phyloP scores from a whole-genome alignment of 1,284 basidiomycete species.

The Agaricales sp. region DNA sequence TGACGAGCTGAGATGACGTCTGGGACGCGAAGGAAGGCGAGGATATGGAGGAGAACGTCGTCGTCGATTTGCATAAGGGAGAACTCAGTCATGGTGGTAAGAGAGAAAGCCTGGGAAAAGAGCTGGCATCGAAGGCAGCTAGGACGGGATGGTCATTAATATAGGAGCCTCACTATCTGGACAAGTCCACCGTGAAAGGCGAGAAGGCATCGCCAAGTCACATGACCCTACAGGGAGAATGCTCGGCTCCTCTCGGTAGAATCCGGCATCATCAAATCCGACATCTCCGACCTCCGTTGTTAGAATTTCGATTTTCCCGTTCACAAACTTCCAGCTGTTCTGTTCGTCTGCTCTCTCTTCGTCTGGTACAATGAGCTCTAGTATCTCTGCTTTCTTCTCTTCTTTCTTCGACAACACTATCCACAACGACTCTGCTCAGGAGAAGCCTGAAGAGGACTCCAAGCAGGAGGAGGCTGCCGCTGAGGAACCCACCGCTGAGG shows the following conservation, averaged over 20 bases:
- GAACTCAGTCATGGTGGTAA: neutral
- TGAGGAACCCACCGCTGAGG: slow-evolving; percentile 31
- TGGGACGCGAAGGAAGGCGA: slow-evolving; percentile 32
- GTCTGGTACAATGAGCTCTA: slow-evolving; percentile 15
- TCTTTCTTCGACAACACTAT: slow-evolving; percentile 43
- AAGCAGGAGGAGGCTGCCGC: slow-evolving; percentile 23
- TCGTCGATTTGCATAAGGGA: slow-evolving; percentile 20
- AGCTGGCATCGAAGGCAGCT: no score
- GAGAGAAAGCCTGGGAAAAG: neutral
- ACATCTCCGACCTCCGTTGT: neutral
- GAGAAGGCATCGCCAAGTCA: neutral
- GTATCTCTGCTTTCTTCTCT: slow-evolving; percentile 51
- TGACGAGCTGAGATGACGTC: slow-evolving; percentile 37
- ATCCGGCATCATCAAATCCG: neutral
- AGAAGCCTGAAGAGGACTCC: slow-evolving; percentile 22
- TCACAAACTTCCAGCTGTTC: neutral
- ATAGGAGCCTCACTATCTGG: no score
- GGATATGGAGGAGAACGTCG: slow-evolving; percentile 39
- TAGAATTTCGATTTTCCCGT: neutral
- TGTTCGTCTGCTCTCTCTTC: neutral
- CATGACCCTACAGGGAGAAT: neutral
- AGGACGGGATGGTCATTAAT: no score
- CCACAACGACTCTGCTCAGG: slow-evolving; percentile 47
- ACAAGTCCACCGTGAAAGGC: neutral
- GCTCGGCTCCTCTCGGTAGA: neutral